Conservation (phyloP, 768 basidiomycete genomes). For the Leccinum aurantiacum region DNA sequence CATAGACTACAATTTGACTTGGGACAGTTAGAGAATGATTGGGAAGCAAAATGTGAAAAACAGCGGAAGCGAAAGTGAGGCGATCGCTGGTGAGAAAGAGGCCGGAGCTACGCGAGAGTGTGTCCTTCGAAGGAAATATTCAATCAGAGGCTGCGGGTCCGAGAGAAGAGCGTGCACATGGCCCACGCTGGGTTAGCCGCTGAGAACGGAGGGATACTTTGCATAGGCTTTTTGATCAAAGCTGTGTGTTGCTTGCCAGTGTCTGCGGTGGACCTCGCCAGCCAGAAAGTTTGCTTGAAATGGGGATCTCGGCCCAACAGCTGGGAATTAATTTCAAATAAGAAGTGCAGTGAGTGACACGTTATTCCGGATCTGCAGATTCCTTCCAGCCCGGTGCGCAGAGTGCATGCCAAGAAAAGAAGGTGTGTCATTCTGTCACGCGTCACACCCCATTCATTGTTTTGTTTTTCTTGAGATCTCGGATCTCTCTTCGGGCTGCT, state of each 20-base stretch:
- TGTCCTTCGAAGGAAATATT: constrained; percentile 18
- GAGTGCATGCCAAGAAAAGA: constrained; percentile 13
- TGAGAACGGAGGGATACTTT: background rate
- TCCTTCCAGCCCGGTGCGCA: constrained; percentile 12
- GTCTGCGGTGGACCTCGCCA: background rate
- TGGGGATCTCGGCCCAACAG: constrained; percentile 12
- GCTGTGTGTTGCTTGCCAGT: constrained; percentile 2
- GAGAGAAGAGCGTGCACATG: constrained; percentile 13
- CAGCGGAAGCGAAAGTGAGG: constrained; percentile 21
- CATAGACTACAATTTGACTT: constrained; percentile 3
- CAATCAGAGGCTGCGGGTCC: constrained; percentile 23
- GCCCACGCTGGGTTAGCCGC: background rate
- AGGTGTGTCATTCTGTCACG: constrained; percentile 14
- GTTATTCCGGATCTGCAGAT: constrained; percentile 37
- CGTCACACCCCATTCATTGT: constrained; percentile 19
- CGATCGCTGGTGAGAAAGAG: constrained; percentile 7
- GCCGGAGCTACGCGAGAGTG: background rate
- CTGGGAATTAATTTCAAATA: constrained; percentile 30
- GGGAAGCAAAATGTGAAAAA: constrained; percentile 3
- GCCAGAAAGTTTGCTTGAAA: constrained; percentile 3
- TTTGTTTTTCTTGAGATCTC: constrained; percentile 14
- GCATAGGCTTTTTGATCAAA: constrained; percentile 24
- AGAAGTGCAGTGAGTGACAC: constrained; percentile 26
- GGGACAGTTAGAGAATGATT: constrained; percentile 17
- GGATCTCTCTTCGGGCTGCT: constrained; percentile 10